phyloP scores from a whole-genome alignment of 202 grass and related monocot genomes.

The Schoenoplectus triqueter region DNA sequence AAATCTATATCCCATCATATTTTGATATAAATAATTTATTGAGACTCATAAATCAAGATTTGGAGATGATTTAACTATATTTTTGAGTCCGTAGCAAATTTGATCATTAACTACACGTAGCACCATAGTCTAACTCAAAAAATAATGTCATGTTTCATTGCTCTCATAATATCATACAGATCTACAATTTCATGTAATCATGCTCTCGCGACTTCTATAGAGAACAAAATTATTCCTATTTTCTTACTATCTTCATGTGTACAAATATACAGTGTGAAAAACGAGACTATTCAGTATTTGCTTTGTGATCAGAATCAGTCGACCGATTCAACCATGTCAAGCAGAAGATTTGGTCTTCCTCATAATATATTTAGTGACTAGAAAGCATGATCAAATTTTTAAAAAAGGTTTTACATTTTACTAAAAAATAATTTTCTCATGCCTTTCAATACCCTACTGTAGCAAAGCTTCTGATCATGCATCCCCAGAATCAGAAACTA shows the following conservation, averaged over 20 bases:
- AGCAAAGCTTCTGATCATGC: no score
- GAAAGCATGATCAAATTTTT: neutral
- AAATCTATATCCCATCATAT: no score
- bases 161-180: neutral
- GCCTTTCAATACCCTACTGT: no score
- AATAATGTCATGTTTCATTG: neutral
- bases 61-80: no score
- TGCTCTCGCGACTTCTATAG: neutral
- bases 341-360: neutral
- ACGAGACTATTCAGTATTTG: neutral
- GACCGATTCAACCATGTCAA: neutral
- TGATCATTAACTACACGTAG: no score
- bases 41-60: no score
- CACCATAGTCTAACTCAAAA: no score
- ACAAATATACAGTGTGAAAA: conserved; percentile 18
- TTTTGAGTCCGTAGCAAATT: no score
- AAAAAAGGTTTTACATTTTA: neutral
- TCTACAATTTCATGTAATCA: neutral
- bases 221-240: neutral
- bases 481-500: no score
- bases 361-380: neutral
- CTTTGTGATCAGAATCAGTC: neutral
- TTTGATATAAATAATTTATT: no score
- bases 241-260: neutral
- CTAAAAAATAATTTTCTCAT: neutral